These are phyloP conservation scores for Echites panduratus DNA, from an alignment of 257 asterid species.

Conservation along the genomic window DNA sequence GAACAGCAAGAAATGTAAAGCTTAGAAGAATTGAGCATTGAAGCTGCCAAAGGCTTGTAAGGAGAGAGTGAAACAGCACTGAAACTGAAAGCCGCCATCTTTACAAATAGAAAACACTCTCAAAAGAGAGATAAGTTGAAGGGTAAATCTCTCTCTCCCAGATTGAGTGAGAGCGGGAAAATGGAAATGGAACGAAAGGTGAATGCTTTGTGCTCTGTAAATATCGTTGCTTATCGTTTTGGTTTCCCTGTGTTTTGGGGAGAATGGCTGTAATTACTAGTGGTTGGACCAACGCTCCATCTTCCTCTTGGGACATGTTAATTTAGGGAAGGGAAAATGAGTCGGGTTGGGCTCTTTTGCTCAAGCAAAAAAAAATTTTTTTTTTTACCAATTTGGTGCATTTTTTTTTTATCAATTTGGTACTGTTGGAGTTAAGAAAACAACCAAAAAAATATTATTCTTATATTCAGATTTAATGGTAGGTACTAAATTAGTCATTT, in stretches of 20 bases:
- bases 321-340: no score
- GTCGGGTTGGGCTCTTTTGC: no score
- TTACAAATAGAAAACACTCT: background rate
- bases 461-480: no score
- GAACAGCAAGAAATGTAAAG: slow-evolving; percentile 47
- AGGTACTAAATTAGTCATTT: no score
- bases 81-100: slow-evolving; percentile 49
- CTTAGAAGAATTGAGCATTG: slow-evolving; percentile 28
- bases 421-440: no score
- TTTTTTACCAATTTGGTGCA: no score
- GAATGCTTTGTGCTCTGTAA: background rate
- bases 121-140: background rate
- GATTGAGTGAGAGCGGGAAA: background rate
- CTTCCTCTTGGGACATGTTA: no score
- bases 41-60: slow-evolving; percentile 35
- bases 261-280: background rate
- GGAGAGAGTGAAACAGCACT: slow-evolving; percentile 43
- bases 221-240: background rate
- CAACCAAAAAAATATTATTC: no score
- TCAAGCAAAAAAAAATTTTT: no score
- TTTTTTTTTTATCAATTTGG: no score
- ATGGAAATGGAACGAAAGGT: background rate
- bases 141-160: no score
- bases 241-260: background rate
- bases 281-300: background rate